phyloP scores from a whole-genome alignment of 2,329 filamentous ascomycete genomes.

The Lasiodiplodia sp. region DNA sequence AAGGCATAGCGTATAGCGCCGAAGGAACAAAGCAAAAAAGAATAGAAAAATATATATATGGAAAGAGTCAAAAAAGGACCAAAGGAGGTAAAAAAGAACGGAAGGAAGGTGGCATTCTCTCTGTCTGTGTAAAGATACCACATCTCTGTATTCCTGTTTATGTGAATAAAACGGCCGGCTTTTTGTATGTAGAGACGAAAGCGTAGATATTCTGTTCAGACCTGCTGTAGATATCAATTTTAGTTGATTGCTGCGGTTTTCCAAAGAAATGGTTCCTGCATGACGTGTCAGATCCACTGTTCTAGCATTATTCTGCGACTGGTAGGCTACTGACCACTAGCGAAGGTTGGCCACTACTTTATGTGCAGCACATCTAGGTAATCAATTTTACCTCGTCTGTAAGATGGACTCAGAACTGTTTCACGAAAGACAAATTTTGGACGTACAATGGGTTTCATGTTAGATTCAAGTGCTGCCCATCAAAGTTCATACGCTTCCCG shows the following conservation, averaged over 20 bases:
- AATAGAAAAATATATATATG: constrained; percentile 1
- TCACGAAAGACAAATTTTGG: too few species aligned
- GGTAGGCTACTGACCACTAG: too few species aligned
- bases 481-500: too few species aligned
- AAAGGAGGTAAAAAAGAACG: background rate
- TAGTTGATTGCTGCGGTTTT: background rate
- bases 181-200: constrained; percentile 19
- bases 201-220: constrained; percentile 8
- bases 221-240: constrained; percentile 1
- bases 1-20: background rate
- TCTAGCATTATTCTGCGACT: too few species aligned
- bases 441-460: too few species aligned
- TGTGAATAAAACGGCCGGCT: constrained; percentile 4
- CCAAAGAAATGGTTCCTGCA: background rate
- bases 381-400: too few species aligned
- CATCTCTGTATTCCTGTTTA: constrained; percentile 21
- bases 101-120: constrained; percentile 5
- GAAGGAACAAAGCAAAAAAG: background rate
- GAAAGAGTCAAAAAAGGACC: background rate
- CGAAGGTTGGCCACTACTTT: too few species aligned
- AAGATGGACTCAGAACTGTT: too few species aligned
- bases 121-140: constrained; percentile 22
- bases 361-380: too few species aligned
- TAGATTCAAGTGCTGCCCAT: too few species aligned
- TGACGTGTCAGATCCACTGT: too few species aligned